These are phyloP conservation scores for Elaeis oleifera DNA, from an alignment of 202 grass and related monocot genomes.

Conservation along the genomic window DNA sequence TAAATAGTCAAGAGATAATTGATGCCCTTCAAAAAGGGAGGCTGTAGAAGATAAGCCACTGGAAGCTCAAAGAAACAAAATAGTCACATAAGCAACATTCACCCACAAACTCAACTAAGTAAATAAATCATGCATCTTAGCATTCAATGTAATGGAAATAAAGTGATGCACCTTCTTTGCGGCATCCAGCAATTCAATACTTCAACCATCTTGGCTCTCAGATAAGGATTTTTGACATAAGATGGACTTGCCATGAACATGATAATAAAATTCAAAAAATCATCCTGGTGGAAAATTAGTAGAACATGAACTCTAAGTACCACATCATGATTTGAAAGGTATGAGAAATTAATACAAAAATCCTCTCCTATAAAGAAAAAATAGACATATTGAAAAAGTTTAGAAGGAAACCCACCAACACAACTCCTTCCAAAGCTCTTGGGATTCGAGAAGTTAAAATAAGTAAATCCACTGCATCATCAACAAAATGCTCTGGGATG, in stretches of 20 bases:
- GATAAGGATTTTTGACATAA: slow-evolving; percentile 95
- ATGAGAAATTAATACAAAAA: slow-evolving; percentile 1
- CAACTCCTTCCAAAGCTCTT: slow-evolving; percentile 65
- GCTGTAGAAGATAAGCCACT: slow-evolving; percentile 62
- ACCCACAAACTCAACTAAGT: not conserved
- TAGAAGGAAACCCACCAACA: slow-evolving; percentile 42
- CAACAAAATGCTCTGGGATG: slow-evolving; percentile 90
- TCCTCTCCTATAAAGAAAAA: slow-evolving; percentile 9
- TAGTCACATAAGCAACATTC: slow-evolving; percentile 9
- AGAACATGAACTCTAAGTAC: slow-evolving; percentile 4
- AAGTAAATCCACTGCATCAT: slow-evolving; percentile 96
- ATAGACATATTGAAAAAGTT: slow-evolving; percentile 10
- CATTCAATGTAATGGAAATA: slow-evolving; percentile 21
- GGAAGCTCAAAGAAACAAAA: slow-evolving; percentile 17
- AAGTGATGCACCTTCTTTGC: slow-evolving; percentile 53
- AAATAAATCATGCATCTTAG: slow-evolving; percentile 9
- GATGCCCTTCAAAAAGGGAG: slow-evolving; percentile 84
- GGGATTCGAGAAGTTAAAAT: slow-evolving; percentile 82
- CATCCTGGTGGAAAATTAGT: slow-evolving; percentile 35
- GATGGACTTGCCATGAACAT: slow-evolving; percentile 92
- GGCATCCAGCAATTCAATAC: slow-evolving; percentile 93
- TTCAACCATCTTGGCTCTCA: slow-evolving; percentile 99
- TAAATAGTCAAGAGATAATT: slow-evolving; percentile 75
- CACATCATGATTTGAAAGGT: not conserved
- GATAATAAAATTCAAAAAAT: slow-evolving; percentile 97